These are phyloP conservation scores for Rhododendron mucronatum DNA, from an alignment of 148 eudicot species.

Conservation along the genomic window DNA sequence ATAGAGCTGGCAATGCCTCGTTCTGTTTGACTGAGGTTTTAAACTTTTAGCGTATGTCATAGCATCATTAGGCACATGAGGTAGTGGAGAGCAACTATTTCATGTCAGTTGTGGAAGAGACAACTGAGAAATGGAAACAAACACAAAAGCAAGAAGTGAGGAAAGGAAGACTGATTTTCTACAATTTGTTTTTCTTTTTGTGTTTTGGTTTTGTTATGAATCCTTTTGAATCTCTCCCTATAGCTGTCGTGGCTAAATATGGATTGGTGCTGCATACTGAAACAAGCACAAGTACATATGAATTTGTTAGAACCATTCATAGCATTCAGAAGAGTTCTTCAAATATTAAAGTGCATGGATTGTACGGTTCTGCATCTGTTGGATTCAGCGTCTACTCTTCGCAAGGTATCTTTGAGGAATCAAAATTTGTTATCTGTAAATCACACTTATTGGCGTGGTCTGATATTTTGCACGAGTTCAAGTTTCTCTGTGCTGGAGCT, in stretches of 20 bases:
- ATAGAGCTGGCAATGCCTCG: neutral
- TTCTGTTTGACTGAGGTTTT: neutral
- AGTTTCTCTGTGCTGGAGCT: conserved; percentile 45
- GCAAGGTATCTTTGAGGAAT: conserved; percentile 53
- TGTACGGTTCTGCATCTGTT: conserved; percentile 67
- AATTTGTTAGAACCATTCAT: conserved; percentile 87
- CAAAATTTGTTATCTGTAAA: neutral
- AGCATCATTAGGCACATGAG: neutral
- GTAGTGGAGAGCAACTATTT: neutral
- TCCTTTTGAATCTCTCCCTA: conserved; percentile 12
- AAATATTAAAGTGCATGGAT: conserved; percentile 59
- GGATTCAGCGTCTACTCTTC: conserved; percentile 76
- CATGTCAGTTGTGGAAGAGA: too few species aligned
- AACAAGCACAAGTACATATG: conserved; percentile 73
- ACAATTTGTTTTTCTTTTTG: neutral
- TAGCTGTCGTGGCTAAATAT: conserved; percentile 63
- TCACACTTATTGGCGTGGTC: neutral
- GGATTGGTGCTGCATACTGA: conserved; percentile 61
- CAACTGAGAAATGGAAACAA: neutral
- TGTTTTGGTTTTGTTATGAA: neutral
- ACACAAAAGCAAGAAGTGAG: neutral
- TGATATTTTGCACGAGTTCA: conserved; percentile 62
- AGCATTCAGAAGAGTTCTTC: conserved; percentile 78
- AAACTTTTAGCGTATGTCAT: neutral
- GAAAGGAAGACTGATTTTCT: neutral